Conservation (phyloP, 495 filamentous ascomycete species). For the Aspergillus coremiiformis region DNA sequence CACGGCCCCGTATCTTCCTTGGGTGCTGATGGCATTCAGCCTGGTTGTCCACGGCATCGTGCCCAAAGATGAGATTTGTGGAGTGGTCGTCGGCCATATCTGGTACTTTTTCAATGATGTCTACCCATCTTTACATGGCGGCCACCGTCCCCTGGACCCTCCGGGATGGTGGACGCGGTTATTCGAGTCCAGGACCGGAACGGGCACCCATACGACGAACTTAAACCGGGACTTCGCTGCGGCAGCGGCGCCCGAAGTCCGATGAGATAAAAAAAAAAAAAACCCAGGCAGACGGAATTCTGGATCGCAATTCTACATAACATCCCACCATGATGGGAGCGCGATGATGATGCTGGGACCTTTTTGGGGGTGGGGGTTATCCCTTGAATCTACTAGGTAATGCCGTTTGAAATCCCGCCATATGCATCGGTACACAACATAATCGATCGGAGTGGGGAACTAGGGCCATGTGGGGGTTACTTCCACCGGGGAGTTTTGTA, state of each 20-base stretch:
- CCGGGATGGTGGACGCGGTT: conserved; percentile 85
- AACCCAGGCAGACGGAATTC: neutral
- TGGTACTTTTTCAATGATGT: conserved; percentile 99
- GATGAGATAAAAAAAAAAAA: conserved; percentile 16
- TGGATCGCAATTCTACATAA: neutral
- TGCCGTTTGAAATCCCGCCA: neutral
- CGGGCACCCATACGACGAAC: conserved; percentile 23
- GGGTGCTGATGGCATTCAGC: conserved; percentile 91
- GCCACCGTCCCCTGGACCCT: conserved; percentile 80
- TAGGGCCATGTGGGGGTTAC: neutral
- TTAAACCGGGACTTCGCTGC: conserved; percentile 33
- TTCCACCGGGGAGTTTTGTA: neutral
- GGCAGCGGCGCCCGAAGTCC: conserved; percentile 34
- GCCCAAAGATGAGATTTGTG: conserved; percentile 93
- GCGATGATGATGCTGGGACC: neutral
- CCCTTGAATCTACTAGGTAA: too few relatives aligned
- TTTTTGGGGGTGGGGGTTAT: neutral
- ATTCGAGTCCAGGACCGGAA: conserved; percentile 50
- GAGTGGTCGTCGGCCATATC: conserved; percentile 86
- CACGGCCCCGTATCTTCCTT: conserved; percentile 88
- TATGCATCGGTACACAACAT: neutral
- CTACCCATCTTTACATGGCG: conserved; percentile 82
- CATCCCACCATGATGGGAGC: too few relatives aligned
- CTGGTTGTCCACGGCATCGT: conserved; percentile 75
- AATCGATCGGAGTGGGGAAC: neutral